A percentile compares a stretch with the other conserved stretches of the same genome.
phyloP scores from a whole-genome alignment of 2,329 filamentous ascomycete species.

The Sporothrix luriei region DNA sequence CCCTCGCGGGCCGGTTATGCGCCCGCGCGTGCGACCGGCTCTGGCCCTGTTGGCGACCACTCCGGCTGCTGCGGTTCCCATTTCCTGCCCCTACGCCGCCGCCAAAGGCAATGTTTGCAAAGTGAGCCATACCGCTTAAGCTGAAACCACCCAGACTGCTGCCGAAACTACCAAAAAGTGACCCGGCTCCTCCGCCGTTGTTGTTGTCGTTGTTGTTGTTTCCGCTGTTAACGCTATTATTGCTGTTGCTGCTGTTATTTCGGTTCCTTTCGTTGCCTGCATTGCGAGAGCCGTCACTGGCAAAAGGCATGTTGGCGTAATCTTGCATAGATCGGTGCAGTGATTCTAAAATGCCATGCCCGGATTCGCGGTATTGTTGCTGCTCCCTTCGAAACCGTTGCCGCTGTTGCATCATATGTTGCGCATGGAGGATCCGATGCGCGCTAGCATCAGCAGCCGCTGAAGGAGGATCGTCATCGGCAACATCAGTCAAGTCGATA shows the following conservation, averaged over 20 bases:
- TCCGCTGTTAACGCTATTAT: neutral
- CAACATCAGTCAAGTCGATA: slow-evolving; percentile 28
- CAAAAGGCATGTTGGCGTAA: too few relatives aligned
- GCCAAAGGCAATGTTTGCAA: slow-evolving; percentile 11
- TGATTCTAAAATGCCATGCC: too few relatives aligned
- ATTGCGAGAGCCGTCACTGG: neutral
- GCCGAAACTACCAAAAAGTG: neutral
- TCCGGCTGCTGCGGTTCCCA: neutral
- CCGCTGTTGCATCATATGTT: neutral
- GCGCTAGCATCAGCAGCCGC: neutral
- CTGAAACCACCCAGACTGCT: neutral
- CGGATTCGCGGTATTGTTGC: too few relatives aligned
- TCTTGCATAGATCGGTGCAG: too few relatives aligned
- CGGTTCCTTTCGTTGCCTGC: neutral
- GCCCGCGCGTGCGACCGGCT: neutral
- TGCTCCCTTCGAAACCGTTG: neutral
- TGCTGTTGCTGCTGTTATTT: neutral
- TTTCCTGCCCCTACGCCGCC: too few relatives aligned
- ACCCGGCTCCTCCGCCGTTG: neutral
- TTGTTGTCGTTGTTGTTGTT: neutral
- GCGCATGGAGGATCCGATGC: neutral
- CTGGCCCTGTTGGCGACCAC: neutral
- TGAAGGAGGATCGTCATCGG: slow-evolving; percentile 7
- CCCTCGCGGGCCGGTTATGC: neutral
- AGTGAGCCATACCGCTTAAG: neutral